Evolutionary conservation across 2,329 filamentous ascomycete species (phyloP), one percentile per base, ranked within the genome.

Genomic region (Lachnellula willkommii): DNA sequence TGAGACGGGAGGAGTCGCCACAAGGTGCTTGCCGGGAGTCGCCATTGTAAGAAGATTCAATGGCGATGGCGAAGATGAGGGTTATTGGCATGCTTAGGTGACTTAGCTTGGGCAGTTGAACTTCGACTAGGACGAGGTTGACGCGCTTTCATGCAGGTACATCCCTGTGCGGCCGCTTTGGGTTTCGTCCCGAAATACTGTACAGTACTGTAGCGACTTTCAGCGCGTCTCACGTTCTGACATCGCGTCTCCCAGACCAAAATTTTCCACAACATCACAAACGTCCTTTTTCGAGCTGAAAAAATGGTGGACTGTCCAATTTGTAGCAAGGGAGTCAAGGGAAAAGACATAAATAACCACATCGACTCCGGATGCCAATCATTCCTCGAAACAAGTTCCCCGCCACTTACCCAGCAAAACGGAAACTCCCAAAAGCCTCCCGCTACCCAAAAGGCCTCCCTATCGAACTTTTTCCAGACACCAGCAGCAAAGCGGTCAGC

Each of bases 261-360:
- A 24, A 45, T 4, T 8, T n/a, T 45, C 2, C 20, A 24, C 7
- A 45, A 22, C 15, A 22, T 47, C 45, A 28, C 45, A 5, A 54
- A 42, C 20, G 22, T 14, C 47, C 32, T 36, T 32, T 15, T 35
- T 7, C 14, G 48, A 26, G 47, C 46, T 43, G 22, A n/a, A n/a
- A n/a, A 47, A 7, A 71, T 71, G 68, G 88, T 95, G 64, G 81
- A 83, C 66, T 96, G 91, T 69, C 91, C 91, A 15, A 89, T 92
- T 63, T 96, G 91, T 76, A 79, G 82, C 68, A 87, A 88, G 65
- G 76, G 79, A 54, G 89, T 94, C 66, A 86, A 82, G 62, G 75
- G 86, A 62, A 75, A 76, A 67, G 82, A 87, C 63, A 97, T 97
- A 77, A 97, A 97, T 74, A 79, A 80, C 63, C 93, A 97, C 72